Evolutionary conservation across 192 early-diverging fungal species (phyloP).

Genomic region (Gonapodya prolifera): DNA sequence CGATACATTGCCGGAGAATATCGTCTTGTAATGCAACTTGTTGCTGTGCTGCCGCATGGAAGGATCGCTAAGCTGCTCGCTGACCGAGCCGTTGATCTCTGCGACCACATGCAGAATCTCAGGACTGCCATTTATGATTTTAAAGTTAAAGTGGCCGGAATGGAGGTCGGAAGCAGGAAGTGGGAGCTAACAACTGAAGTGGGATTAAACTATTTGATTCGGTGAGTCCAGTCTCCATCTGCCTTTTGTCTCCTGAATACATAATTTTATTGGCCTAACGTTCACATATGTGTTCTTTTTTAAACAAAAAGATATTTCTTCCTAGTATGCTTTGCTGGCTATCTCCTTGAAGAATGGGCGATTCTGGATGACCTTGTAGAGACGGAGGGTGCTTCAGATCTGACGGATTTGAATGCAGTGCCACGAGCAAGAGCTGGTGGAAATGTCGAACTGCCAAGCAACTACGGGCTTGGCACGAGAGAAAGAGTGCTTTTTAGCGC

Average conservation of each 20-base stretch:
- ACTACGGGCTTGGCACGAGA: constrained; percentile 1
- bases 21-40: constrained; percentile 36
- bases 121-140: constrained; percentile 44
- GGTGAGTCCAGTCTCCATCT: background rate
- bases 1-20: constrained; percentile 42
- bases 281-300: too few species aligned
- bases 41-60: constrained; percentile 44
- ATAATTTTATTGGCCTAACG: too few species aligned
- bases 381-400: constrained; percentile 4
- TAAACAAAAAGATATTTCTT: constrained; percentile 55
- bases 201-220: constrained; percentile 22
- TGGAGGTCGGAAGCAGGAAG: constrained; percentile 20
- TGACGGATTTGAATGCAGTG: constrained; percentile 5
- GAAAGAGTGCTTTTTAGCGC: constrained; percentile 23
- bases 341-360: constrained; percentile 35
- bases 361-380: background rate
- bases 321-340: constrained; percentile 52
- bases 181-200: constrained; percentile 20
- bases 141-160: constrained; percentile 32
- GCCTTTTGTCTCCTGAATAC: too few species aligned
- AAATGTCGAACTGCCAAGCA: background rate
- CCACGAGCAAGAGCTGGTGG: constrained; percentile 1
- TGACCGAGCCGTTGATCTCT: constrained; percentile 45
- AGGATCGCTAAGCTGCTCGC: constrained; percentile 43
- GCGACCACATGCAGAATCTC: constrained; percentile 56